Percentiles rank a stretch among this genome's conserved stretches.
Evolutionary conservation across 805 yeast genomes (phyloP).

Genomic region (Grigorovia humatica): DNA sequence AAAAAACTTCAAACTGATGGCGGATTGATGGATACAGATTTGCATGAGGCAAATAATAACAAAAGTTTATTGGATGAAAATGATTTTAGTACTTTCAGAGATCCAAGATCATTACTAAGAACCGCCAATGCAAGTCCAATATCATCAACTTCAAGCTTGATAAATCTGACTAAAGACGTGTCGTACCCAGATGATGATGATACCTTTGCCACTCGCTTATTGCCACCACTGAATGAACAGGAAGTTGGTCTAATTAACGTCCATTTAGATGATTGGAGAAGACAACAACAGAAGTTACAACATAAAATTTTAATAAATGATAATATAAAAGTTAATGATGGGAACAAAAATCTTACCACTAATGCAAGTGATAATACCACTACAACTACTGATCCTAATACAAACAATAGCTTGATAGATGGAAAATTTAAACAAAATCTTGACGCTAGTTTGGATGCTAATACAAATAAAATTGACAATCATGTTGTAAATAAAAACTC

Average conservation of each 20-base stretch:
- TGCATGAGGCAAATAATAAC: not conserved
- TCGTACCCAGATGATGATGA: slow-evolving; percentile 2
- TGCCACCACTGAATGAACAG: slow-evolving; percentile 16
- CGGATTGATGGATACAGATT: not conserved
- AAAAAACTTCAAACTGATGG: slow-evolving; percentile 9
- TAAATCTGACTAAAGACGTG: not conserved
- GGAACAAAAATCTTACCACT: not conserved
- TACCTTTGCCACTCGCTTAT: slow-evolving; percentile 3
- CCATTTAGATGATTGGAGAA: slow-evolving; percentile 8
- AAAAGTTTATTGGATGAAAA: not conserved
- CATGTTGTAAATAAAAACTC: no score
- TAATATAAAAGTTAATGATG: not conserved
- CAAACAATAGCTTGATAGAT: not conserved
- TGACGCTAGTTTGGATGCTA: not conserved
- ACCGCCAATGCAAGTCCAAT: not conserved
- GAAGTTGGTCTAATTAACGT: slow-evolving; percentile 18
- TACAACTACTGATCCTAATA: not conserved
- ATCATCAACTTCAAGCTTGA: not conserved
- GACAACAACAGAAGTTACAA: slow-evolving; percentile 2
- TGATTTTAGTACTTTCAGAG: not conserved
- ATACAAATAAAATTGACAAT: no score
- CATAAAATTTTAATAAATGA: not conserved
- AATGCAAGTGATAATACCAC: not conserved
- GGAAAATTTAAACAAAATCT: not conserved
- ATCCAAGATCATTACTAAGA: not conserved